Conservation (phyloP, 2,329 filamentous ascomycete species). For the Hymenoscyphus infarciens region DNA sequence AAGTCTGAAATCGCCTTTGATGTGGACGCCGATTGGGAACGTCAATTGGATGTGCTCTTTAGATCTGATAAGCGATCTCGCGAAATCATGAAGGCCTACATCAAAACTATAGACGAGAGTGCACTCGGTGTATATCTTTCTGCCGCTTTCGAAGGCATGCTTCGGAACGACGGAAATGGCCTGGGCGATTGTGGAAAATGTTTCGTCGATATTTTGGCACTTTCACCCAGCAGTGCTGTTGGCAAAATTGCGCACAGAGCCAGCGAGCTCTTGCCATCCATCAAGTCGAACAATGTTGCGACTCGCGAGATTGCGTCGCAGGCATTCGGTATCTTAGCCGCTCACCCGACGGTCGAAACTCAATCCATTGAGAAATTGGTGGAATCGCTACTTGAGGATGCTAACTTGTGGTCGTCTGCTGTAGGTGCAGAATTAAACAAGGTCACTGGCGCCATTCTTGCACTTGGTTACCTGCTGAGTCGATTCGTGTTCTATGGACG, state of each 20-base stretch:
- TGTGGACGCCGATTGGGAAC: conserved; percentile 80
- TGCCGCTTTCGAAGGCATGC: conserved; percentile 56
- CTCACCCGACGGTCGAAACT: conserved; percentile 52
- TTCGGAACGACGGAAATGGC: conserved; percentile 39
- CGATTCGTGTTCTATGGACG: conserved; percentile 49
- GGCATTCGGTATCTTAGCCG: conserved; percentile 71
- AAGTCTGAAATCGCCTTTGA: conserved; percentile 30
- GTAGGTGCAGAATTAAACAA: conserved; percentile 57
- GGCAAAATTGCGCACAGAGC: conserved; percentile 47
- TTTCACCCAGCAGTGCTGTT: conserved; percentile 49
- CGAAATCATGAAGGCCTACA: conserved; percentile 52
- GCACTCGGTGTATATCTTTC: conserved; percentile 46
- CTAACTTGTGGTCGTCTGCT: conserved; percentile 49
- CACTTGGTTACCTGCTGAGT: conserved; percentile 55
- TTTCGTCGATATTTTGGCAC: conserved; percentile 52
- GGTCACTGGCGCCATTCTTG: conserved; percentile 58
- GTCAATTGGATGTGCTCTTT: conserved; percentile 69
- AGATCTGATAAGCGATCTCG: conserved; percentile 66
- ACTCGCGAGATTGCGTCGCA: conserved; percentile 65
- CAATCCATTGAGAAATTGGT: conserved; percentile 43
- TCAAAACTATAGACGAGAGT: conserved; percentile 42
- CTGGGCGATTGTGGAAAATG: conserved; percentile 47
- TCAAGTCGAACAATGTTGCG: conserved; percentile 69
- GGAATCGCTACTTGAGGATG: conserved; percentile 43
- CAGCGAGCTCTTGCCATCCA: conserved; percentile 52